A percentile compares a stretch with the other conserved stretches of the same genome.
These are phyloP conservation scores for Poteriospumella lacustris DNA, from an alignment of 108 stramenopile species.

Conservation along the genomic window DNA sequence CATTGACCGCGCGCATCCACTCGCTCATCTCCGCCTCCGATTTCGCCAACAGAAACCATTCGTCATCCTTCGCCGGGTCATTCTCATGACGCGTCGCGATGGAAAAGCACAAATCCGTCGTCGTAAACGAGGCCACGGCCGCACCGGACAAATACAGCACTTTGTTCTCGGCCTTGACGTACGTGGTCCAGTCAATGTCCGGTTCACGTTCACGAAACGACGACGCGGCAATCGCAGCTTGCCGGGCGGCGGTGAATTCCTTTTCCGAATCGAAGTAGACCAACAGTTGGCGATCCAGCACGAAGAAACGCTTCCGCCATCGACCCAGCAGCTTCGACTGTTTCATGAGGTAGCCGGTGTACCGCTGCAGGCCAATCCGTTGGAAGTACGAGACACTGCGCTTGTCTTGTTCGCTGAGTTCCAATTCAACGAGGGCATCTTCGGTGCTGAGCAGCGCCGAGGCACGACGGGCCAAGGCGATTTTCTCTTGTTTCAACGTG, in stretches of 20 bases:
- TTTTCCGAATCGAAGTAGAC: constrained; percentile 41
- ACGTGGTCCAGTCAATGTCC: not conserved
- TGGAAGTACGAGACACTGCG: not conserved
- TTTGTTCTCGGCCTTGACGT: not conserved
- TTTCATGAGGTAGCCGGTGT: constrained; percentile 41
- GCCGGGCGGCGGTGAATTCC: not conserved
- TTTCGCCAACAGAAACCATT: constrained; percentile 16
- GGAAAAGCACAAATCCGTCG: not conserved
- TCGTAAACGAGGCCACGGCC: not conserved
- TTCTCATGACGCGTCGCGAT: not conserved
- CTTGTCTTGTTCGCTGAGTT: too few species aligned
- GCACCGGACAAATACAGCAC: not conserved
- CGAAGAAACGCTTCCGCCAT: constrained; percentile 39
- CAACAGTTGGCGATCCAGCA: constrained; percentile 33
- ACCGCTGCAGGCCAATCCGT: not conserved
- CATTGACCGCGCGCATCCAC: constrained; percentile 11
- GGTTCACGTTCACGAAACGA: too few species aligned
- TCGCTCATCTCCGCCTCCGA: not conserved
- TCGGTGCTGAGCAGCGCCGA: too few species aligned
- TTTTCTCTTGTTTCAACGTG: too few species aligned
- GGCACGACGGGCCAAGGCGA: too few species aligned
- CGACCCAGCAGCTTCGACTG: constrained; percentile 43
- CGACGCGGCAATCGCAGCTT: too few species aligned
- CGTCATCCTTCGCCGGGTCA: not conserved
- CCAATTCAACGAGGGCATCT: too few species aligned